phyloP scores from a whole-genome alignment of 83 land plant genomes.

The Picea abies region DNA sequence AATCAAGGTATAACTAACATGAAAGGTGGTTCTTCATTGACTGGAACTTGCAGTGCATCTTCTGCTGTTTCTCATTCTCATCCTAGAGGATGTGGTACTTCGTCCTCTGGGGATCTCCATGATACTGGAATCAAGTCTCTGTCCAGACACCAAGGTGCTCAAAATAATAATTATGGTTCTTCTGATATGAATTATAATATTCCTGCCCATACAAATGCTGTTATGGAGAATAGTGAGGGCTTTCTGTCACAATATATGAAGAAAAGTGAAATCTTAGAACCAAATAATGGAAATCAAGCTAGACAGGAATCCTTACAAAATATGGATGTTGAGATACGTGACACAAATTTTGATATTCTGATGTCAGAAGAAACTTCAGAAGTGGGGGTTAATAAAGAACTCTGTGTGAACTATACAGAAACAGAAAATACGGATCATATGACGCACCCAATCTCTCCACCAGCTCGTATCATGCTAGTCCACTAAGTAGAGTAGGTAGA shows the following conservation, averaged over 20 bases:
- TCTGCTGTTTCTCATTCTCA: not conserved
- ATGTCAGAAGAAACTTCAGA: constrained; percentile 7
- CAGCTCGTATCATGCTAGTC: constrained; percentile 17
- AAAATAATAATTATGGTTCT: constrained; percentile 9
- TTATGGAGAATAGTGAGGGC: constrained; percentile 8
- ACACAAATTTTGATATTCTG: constrained; percentile 5
- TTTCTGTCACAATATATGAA: not conserved
- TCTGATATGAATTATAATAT: not conserved
- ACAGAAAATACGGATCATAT: not conserved
- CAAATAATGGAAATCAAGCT: constrained; percentile 3
- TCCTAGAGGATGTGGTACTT: not conserved
- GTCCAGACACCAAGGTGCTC: not conserved
- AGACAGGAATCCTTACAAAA: not conserved
- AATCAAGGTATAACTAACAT: constrained; percentile 5
- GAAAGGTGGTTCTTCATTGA: not conserved
- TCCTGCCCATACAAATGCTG: not conserved
- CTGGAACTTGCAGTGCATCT: constrained; percentile 10
- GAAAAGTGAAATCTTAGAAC: not conserved
- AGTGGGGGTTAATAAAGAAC: constrained; percentile 10
- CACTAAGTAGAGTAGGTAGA: constrained; percentile 9
- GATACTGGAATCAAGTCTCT: not conserved
- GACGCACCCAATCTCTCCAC: constrained; percentile 7
- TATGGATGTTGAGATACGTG: constrained; percentile 10
- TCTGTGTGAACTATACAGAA: not conserved
- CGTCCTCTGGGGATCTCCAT: not conserved